Evolutionary conservation across 129 eudicot genomes (phyloP), one percentile per base, ranked within the genome.

Genomic region (Gnaphalium uliginosum): DNA sequence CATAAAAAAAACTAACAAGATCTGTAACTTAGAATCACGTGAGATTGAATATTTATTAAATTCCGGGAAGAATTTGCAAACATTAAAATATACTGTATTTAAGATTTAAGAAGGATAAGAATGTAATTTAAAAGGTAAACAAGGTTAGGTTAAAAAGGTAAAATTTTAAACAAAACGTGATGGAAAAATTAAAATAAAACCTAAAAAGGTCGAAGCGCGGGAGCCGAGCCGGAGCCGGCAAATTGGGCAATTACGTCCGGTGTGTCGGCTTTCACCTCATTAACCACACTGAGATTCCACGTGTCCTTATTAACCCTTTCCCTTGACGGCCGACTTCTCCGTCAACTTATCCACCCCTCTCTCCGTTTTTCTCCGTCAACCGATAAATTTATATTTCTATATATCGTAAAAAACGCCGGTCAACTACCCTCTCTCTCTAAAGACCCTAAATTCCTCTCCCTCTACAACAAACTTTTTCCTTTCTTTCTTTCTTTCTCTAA

Each of bases 351-450:
- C 79, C 66, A 51, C 82, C 76, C 50, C 29, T 71, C 80, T 75
- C 84, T 83, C 85, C 63, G 82, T 84, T 81, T 84, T 81, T 81
- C 85, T 84, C 88, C 88, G 88, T 85, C 88, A 68, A 77, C 82
- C 82, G 80, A 76, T 70, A 66, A 72, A 71, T 33, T 73, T 39
- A 51, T 75, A 62, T 76, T 24, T 25, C 61, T 57, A 71, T 46
- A 18, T 71, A 64, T 75, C 73, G 72, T 76, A 68, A 70, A 71
- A 76, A 68, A 77, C 77, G 75, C 79, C 76, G 72, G 69, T 67
- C 73, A 72, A 75, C 68, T 29, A 48, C 72, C 14, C 43, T 41
- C 78, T 62, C 69, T 77, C 78, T 83, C 83, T 78, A 74, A 68
- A 79, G 69, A 74, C 81, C 87, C 87, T 78, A 75, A 39, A 66